Percentiles rank a stretch among this genome's conserved stretches.
These are phyloP conservation scores for Coemansia umbellata DNA, from an alignment of 192 early-diverging fungal genomes.

Conservation along the genomic window DNA sequence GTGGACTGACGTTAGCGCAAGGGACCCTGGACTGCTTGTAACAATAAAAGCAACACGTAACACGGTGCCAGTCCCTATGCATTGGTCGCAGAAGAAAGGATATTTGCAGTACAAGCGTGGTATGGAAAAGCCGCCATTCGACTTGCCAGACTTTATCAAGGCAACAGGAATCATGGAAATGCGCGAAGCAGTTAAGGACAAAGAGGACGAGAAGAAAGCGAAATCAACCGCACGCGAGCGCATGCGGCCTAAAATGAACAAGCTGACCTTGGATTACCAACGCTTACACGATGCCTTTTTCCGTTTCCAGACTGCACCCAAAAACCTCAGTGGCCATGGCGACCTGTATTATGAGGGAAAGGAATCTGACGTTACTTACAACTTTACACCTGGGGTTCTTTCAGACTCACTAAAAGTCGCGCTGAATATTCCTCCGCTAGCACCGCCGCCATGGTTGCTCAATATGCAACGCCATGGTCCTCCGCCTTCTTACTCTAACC, in stretches of 20 bases:
- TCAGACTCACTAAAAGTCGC: slow-evolving; percentile 84
- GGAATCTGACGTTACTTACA: slow-evolving; percentile 85
- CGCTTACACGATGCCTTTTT: slow-evolving; percentile 98
- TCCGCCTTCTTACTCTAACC: slow-evolving; percentile 88
- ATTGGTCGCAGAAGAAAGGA: slow-evolving; percentile 96
- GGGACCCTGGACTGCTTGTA: slow-evolving; percentile 86
- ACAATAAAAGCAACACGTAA: slow-evolving; percentile 89
- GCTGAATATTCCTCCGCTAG: slow-evolving; percentile 85
- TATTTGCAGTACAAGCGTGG: slow-evolving; percentile 97
- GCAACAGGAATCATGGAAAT: slow-evolving; percentile 98
- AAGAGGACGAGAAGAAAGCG: slow-evolving; percentile 74
- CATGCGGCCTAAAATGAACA: slow-evolving; percentile 93
- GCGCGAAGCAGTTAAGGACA: slow-evolving; percentile 81
- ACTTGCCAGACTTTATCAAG: slow-evolving; percentile 96
- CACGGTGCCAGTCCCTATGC: slow-evolving; percentile 89
- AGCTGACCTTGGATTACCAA: slow-evolving; percentile 95
- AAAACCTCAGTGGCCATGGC: slow-evolving; percentile 34
- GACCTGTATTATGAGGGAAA: slow-evolving; percentile 91
- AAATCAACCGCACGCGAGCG: slow-evolving; percentile 85
- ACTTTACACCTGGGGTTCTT: slow-evolving; percentile 81
- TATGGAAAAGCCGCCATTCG: slow-evolving; percentile 92
- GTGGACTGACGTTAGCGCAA: slow-evolving; percentile 90
- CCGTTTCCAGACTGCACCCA: slow-evolving; percentile 79
- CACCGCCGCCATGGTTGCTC: slow-evolving; percentile 95
- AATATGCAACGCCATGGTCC: slow-evolving; percentile 98